These are phyloP conservation scores for Lyophyllum semitale DNA, from an alignment of 768 basidiomycete genomes.

Conservation along the genomic window DNA sequence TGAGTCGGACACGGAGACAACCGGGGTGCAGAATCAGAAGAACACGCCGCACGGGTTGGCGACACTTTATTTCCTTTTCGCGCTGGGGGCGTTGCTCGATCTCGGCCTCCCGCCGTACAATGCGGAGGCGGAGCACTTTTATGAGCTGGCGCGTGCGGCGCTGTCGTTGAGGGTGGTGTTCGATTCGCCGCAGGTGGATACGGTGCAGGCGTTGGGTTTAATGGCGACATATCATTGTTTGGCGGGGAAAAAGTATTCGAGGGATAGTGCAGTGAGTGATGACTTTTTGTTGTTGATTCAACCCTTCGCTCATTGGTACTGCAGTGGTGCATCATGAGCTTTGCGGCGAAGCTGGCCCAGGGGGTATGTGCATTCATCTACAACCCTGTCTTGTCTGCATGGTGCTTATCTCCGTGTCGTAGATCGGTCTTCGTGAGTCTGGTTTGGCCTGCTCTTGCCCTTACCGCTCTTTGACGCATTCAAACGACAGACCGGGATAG, in stretches of 20 bases:
- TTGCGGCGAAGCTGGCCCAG: constrained; percentile 62
- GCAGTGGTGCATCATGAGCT: constrained; percentile 53
- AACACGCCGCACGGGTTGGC: constrained; percentile 51
- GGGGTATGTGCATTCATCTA: constrained; percentile 33
- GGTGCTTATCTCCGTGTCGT: neutral
- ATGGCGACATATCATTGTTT: constrained; percentile 57
- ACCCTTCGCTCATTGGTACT: constrained; percentile 22
- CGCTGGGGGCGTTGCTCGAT: constrained; percentile 64
- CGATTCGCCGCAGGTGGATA: constrained; percentile 55
- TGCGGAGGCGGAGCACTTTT: constrained; percentile 61
- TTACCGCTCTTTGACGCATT: neutral
- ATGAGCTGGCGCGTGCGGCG: constrained; percentile 57
- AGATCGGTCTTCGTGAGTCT: constrained; percentile 46
- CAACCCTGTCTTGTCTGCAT: neutral
- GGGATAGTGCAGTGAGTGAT: constrained; percentile 41
- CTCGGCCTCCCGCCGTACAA: constrained; percentile 51
- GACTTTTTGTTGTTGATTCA: constrained; percentile 24
- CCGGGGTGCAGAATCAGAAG: neutral
- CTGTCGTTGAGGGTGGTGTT: constrained; percentile 52
- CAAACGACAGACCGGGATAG: constrained; percentile 36
- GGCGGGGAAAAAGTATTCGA: constrained; percentile 53
- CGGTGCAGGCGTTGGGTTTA: constrained; percentile 60
- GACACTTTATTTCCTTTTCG: constrained; percentile 58
- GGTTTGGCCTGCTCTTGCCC: constrained; percentile 2
- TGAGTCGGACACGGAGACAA: constrained; percentile 1